Base-by-base conservation (phyloP, 2,329 filamentous ascomycete species). In the Ophiocordyceps sinensis region DNA sequence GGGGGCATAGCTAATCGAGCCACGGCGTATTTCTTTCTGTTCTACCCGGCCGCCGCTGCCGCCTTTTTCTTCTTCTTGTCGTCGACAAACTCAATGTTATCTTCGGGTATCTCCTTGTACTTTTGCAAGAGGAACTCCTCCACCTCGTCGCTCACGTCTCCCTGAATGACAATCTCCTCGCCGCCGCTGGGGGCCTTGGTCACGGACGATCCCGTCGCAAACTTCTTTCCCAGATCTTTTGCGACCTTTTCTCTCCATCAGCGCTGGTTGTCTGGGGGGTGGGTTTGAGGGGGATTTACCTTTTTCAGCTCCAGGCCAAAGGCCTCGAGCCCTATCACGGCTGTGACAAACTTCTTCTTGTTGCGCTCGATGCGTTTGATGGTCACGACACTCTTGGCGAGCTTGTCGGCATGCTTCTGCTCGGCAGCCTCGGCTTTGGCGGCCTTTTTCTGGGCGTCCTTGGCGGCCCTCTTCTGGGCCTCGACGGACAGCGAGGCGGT, bases 331-430 rank as follows among this genome's bases (percentile, higher is more conserved):
- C 91, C 91, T 7, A 77, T 77, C n/a, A 98, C 79, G 14, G 88
- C 82, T 1, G 91, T 98, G 41, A 98, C 88, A 59, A 80, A 93
- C 68, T 98, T 98, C 56, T 91, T 79, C 73, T 98, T 98, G 65
- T 94, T 96, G 47, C 91, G 79, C 71, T 96, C 91, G 53, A 98
- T 91, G 23, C 91, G 85, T 74, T 95, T 95, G 66, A 98, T 94
- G 43, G 77, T 79, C 41, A 98, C 68, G 56, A 87, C 82, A 49
- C 82, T 85, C 45, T 82, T 77, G 31, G 86, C 85, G 51, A 89
- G 82, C 56, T 82, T 80, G 58, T 88, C 85, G 21, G 79, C 80
- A 48, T 88, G 80, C 58, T 87, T 86, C 47, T 81, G 77, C 64
- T 94, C 89, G 17, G 79, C 81, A 23, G 87, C 81, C 49, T 87